These are phyloP conservation scores for Starmera pachycereana DNA, from an alignment of 805 yeast species.

Conservation along the genomic window DNA sequence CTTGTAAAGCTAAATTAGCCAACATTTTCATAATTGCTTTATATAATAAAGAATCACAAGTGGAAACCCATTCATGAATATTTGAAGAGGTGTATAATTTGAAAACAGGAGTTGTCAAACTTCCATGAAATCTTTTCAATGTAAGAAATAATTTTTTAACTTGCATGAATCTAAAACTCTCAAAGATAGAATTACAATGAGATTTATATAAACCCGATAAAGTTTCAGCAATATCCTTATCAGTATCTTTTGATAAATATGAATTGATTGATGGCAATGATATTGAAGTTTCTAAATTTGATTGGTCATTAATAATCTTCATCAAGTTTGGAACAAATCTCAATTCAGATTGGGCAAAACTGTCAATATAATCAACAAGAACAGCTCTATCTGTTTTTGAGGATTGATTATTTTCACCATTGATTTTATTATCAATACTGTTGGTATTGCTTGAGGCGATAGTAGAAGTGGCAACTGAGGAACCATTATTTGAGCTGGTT, in stretches of 20 bases:
- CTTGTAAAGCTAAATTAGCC: constrained; percentile 46
- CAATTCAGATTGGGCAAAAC: constrained; percentile 4
- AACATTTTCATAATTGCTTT: constrained; percentile 44
- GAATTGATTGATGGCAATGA: constrained; percentile 27
- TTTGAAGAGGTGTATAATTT: constrained; percentile 41
- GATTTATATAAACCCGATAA: constrained; percentile 51
- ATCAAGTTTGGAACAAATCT: constrained; percentile 15
- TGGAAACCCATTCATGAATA: constrained; percentile 50
- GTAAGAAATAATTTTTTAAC: constrained; percentile 47
- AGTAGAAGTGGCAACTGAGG: too few species aligned
- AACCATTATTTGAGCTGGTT: background rate
- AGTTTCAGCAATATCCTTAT: constrained; percentile 50
- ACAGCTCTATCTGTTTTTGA: background rate
- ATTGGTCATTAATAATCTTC: constrained; percentile 8
- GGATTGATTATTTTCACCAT: background rate
- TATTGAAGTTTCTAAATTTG: constrained; percentile 16
- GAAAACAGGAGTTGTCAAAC: constrained; percentile 53
- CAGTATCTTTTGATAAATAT: constrained; percentile 34
- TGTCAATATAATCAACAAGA: background rate
- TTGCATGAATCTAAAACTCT: constrained; percentile 58
- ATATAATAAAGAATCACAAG: constrained; percentile 60
- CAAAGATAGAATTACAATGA: constrained; percentile 55
- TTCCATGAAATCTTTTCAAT: constrained; percentile 40
- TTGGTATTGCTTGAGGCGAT: too few species aligned
- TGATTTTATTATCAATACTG: too few species aligned